Base-by-base conservation (phyloP, 257 asterid genomes). In the Jaltomata sinuosa region DNA sequence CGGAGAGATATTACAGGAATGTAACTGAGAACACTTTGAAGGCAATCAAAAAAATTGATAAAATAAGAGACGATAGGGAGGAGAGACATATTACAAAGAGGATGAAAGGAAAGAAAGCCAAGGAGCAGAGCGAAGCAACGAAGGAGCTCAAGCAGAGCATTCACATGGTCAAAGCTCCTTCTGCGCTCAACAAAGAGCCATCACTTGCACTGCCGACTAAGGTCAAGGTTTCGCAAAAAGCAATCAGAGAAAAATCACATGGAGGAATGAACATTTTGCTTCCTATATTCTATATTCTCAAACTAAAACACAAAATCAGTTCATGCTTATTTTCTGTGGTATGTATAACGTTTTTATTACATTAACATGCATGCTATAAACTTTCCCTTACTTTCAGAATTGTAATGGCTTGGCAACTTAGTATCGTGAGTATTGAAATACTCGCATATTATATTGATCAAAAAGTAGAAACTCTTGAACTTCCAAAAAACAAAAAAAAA, bases 11-110 rank as follows among this genome's bases (percentile, higher is more conserved):
- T n/a, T n/a, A n/a, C n/a, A n/a, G n/a, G n/a, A n/a, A n/a, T n/a
- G n/a, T n/a, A n/a, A n/a, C n/a, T n/a, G n/a, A n/a, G n/a, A n/a
- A 91, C 87, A 91, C 94, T 32, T 92, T 94, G 68, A 93, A 85
- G 85, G 97, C 94, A 86, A 94, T 95, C 25, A 91, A 91, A 94
- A 94, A 89, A 82, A 93, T 95, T 8, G 92, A 85, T 83, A 96
- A 94, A 91, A 92, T 94, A 90, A 91, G 98, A 87, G 85, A 85
- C 36, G n/a, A n/a, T n/a, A n/a, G n/a, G n/a, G n/a, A n/a, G n/a
- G n/a, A n/a, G n/a, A n/a, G 93, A 83, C 22, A 90, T 98, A 79
- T 96, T 87, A 83, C 92, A 82, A 57, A 83, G 88, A 80, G 97
- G 87, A 84, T 90, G 93, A 90, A 85, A 84, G 91, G 93, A 38